These are phyloP conservation scores for Micractinium conductrix DNA, from an alignment of 139 green algal genomes.

Conservation along the genomic window DNA sequence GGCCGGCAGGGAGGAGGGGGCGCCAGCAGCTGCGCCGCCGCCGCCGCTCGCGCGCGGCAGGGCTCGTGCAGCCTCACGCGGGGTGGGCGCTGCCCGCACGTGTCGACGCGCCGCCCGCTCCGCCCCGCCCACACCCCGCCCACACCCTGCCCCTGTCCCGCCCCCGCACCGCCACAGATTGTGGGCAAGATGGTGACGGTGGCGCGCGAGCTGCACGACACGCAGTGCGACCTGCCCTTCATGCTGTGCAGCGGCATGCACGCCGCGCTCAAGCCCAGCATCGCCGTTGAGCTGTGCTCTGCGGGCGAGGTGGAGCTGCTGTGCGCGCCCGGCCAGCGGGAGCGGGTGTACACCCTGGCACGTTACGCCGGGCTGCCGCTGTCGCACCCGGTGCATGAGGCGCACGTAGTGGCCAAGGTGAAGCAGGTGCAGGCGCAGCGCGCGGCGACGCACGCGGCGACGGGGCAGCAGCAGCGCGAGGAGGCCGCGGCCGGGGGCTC, in stretches of 20 bases:
- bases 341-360: constrained; percentile 9
- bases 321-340: background rate
- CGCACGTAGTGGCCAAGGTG: background rate
- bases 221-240: background rate
- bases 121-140: background rate
- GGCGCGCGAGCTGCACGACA: background rate
- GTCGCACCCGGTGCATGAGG: background rate
- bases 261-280: background rate
- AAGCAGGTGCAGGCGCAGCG: background rate
- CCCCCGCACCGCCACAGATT: background rate
- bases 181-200: background rate
- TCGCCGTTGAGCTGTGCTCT: background rate
- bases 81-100: too few species aligned
- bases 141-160: background rate
- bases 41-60: background rate
- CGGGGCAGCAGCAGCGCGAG: background rate
- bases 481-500: background rate
- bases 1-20: background rate
- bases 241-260: background rate
- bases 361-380: background rate
- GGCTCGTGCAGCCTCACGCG: too few species aligned
- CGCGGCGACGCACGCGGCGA: background rate
- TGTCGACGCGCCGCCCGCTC: background rate
- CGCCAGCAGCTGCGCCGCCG: background rate
- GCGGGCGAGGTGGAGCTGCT: background rate